Base-by-base conservation (phyloP, 352 stramenopile genomes). In the Saprolegnia diclina region DNA sequence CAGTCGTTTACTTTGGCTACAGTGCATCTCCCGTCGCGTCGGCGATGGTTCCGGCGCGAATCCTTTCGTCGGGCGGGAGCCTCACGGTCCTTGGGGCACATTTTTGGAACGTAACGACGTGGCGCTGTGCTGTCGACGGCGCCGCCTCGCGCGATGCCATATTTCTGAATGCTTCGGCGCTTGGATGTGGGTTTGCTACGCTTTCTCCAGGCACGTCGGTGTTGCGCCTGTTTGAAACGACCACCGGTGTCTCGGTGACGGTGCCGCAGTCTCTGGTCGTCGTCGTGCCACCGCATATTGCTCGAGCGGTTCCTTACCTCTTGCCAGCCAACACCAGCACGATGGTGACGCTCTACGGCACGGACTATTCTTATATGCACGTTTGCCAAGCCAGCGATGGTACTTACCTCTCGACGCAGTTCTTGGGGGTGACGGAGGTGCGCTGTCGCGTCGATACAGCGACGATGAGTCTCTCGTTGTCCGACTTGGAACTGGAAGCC, bases 51-150 rank as follows among this genome's bases (percentile, higher is more conserved):
- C 66, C 66, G 35, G 11, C 61, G 24, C 16, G 18, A 7, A 10
- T 59, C 42, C 19, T 40, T 62, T 13, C 9, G 29, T 21, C 35
- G 42, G 55, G 38, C 57, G 37, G 18, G 1, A 26, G 6, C 22
- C 24, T 73, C 32, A 59, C 22, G 3, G 37, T 73, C 46, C 46
- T 21, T 32, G 69, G 69, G n/a, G 44, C 40, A 22, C 11, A 59
- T 57, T 73, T 73, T 21, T 61, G 19, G n/a, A 65, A 48, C 29
- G 24, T 4, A 1, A n/a, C 37, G 40, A 62, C 26, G 32, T 40
- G 21, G 32, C 7, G n/a, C 7, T 71, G 53, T 45, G 14, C 35
- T 5, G 5, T 72, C 1, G 37, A 63, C 18, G 7, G 22, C 9
- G 19, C 1, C 9, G 7, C 14, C 19, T 21, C 50, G 16, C 14